Evolutionary conservation across 106 monocot species (phyloP).

Genomic region (Acanthochlamys bracteata): DNA sequence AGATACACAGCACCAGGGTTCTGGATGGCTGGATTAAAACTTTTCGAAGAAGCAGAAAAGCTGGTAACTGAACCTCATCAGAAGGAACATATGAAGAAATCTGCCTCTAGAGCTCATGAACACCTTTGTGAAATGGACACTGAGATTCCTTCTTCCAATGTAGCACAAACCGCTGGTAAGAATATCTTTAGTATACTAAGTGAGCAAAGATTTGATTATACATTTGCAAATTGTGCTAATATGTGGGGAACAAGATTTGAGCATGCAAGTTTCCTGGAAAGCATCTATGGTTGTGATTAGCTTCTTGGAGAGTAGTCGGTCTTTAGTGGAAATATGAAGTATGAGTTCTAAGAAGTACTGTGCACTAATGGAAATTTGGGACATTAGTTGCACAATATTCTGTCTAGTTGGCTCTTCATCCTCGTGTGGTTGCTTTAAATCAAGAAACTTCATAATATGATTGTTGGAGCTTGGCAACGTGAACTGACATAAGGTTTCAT

Average conservation of each 20-base stretch:
- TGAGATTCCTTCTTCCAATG: slow-evolving; percentile 23
- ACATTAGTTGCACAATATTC: no score
- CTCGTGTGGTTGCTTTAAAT: not conserved
- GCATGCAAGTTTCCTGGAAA: no score
- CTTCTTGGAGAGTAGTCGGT: no score
- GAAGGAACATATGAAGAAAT: slow-evolving; percentile 62
- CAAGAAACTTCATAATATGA: not conserved
- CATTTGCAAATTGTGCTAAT: no score
- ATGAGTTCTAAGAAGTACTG: not conserved
- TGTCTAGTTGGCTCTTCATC: no score
- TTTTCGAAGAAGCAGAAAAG: slow-evolving; percentile 66
- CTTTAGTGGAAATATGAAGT: not conserved
- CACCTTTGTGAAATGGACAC: slow-evolving; percentile 67
- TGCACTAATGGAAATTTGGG: no score
- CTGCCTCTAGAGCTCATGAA: slow-evolving; percentile 60
- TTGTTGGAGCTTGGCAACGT: no score
- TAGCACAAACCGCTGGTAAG: slow-evolving; percentile 34
- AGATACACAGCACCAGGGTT: slow-evolving; percentile 84
- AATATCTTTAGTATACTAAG: no score
- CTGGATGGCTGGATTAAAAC: slow-evolving; percentile 80
- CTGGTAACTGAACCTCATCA: slow-evolving; percentile 39
- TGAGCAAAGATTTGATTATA: no score
- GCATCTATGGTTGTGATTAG: no score
- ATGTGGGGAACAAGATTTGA: no score
- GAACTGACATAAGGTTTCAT: no score